These are phyloP conservation scores for Strobilomyces echinocephalus DNA, from an alignment of 768 basidiomycete species.

Conservation along the genomic window DNA sequence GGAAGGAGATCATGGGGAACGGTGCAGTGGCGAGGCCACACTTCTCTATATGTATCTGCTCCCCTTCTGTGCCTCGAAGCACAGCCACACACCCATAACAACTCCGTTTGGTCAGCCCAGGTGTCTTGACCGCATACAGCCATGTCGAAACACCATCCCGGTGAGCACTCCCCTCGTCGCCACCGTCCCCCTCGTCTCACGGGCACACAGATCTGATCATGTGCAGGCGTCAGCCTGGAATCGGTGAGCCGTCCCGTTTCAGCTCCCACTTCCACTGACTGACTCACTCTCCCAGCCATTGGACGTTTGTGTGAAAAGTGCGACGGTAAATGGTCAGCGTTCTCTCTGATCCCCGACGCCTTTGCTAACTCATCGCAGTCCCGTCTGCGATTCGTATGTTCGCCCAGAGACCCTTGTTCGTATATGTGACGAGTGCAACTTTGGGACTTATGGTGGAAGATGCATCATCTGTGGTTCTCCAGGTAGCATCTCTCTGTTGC, in stretches of 20 bases:
- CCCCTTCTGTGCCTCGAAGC: not conserved
- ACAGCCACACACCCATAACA: conserved; percentile 5
- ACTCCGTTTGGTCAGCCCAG: conserved; percentile 5
- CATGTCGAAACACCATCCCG: conserved; percentile 93
- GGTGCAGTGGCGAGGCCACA: not conserved
- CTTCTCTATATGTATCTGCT: no score
- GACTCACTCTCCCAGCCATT: conserved; percentile 57
- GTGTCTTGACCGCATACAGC: conserved; percentile 12
- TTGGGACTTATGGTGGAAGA: conserved; percentile 94
- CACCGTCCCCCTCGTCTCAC: not conserved
- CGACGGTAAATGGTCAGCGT: conserved; percentile 93
- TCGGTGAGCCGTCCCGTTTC: conserved; percentile 52
- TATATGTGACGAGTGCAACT: conserved; percentile 99
- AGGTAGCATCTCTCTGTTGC: conserved; percentile 45
- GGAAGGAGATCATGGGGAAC: conserved; percentile 31
- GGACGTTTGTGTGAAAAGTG: conserved; percentile 98
- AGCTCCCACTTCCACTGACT: conserved; percentile 6
- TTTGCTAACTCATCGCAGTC: conserved; percentile 44
- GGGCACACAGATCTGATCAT: conserved; percentile 79
- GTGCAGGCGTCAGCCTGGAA: conserved; percentile 97
- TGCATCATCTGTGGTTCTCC: conserved; percentile 98
- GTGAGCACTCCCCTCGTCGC: conserved; percentile 31
- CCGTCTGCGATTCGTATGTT: conserved; percentile 98
- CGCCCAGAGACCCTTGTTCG: conserved; percentile 96
- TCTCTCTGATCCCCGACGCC: not conserved